Percentiles rank a stretch among this genome's conserved stretches.
These are phyloP conservation scores for Citrus australasica DNA, from an alignment of 345 rosid species.

Conservation along the genomic window DNA sequence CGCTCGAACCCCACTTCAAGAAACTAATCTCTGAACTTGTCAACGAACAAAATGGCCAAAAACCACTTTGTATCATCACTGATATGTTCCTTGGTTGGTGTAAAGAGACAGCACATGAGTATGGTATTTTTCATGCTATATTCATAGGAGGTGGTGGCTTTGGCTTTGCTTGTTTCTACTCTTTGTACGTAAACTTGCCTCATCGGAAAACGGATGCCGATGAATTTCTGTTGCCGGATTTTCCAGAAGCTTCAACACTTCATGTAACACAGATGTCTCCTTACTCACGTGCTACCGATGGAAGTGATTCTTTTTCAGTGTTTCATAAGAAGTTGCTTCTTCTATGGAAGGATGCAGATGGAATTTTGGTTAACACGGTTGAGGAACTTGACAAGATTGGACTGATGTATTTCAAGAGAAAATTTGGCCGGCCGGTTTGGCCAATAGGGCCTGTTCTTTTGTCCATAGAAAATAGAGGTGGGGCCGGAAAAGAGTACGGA, in stretches of 20 bases:
- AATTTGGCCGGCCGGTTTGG: conserved; percentile 19
- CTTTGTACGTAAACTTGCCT: conserved; percentile 23
- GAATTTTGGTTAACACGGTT: conserved; percentile 27
- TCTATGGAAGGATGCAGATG: conserved; percentile 9
- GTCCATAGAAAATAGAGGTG: background rate
- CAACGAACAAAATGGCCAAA: conserved; percentile 1
- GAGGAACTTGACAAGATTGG: conserved; percentile 29
- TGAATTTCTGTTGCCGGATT: conserved; percentile 22
- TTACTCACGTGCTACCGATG: too few species aligned
- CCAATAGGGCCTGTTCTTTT: conserved; percentile 27
- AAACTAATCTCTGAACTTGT: conserved; percentile 19
- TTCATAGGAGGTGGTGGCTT: conserved; percentile 18
- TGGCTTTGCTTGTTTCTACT: conserved; percentile 27
- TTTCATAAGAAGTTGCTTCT: background rate
- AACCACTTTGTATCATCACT: conserved; percentile 30
- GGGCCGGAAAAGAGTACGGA: too few species aligned
- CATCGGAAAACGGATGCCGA: background rate
- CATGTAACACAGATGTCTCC: background rate
- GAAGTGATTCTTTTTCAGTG: too few species aligned
- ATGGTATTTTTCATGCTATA: conserved; percentile 25
- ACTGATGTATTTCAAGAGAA: conserved; percentile 19
- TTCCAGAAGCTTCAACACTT: conserved; percentile 20
- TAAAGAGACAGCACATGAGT: conserved; percentile 13
- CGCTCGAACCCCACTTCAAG: conserved; percentile 30
- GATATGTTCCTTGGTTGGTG: background rate